Evolutionary conservation across 805 yeast genomes (phyloP).

Genomic region (Candida ulmi): DNA sequence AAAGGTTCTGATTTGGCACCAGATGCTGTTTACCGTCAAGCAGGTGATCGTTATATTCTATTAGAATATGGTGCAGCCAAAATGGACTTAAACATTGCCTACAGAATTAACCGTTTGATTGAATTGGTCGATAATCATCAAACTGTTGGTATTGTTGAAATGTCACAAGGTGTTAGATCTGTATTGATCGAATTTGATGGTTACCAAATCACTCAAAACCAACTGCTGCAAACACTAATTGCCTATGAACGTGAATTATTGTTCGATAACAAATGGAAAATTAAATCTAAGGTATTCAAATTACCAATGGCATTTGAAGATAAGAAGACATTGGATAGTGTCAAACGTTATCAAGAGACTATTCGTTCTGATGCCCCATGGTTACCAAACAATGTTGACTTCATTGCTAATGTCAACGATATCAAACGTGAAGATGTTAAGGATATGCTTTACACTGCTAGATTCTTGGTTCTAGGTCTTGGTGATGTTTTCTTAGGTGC

Average conservation of each 20-base stretch:
- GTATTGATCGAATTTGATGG: constrained; percentile 85
- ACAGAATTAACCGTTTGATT: constrained; percentile 79
- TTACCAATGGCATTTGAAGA: constrained; percentile 98
- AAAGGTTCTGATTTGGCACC: constrained; percentile 51
- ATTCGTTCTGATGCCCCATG: constrained; percentile 92
- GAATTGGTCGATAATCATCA: constrained; percentile 60
- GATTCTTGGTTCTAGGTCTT: constrained; percentile 87
- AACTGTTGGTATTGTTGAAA: constrained; percentile 81
- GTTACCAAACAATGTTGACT: constrained; percentile 97
- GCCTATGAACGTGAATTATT: constrained; percentile 74
- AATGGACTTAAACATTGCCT: constrained; percentile 79
- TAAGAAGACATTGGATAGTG: constrained; percentile 81
- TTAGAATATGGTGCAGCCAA: constrained; percentile 90
- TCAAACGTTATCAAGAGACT: constrained; percentile 86
- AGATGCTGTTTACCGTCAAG: constrained; percentile 82
- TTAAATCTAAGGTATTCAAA: constrained; percentile 74
- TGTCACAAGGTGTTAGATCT: constrained; percentile 97
- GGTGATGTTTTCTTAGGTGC: constrained; percentile 98
- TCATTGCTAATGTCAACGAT: constrained; percentile 84
- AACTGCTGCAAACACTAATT: constrained; percentile 55
- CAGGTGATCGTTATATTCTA: constrained; percentile 90
- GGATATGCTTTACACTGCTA: constrained; percentile 82
- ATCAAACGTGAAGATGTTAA: constrained; percentile 69
- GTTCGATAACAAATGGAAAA: constrained; percentile 76
- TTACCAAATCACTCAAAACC: constrained; percentile 50